Percentiles rank a stretch among this genome's conserved stretches.
Evolutionary conservation across 148 eudicot species (phyloP).

Genomic region (Chenopodium berlandieri): DNA sequence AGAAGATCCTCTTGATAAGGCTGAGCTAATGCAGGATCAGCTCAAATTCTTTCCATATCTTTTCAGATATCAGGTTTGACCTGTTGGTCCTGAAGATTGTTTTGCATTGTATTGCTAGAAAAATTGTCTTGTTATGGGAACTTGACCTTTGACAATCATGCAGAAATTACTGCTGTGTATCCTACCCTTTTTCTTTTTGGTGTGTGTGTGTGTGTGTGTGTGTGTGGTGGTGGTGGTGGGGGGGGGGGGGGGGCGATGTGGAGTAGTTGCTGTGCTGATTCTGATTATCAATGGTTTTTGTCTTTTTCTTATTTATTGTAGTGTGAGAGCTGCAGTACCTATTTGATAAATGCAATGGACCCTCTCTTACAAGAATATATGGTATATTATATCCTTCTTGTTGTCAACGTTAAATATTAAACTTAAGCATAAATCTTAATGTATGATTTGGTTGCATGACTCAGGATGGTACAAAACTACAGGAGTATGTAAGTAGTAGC

Average conservation of each 20-base stretch:
- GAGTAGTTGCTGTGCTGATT: not conserved
- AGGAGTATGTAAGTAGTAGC: too few species aligned
- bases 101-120: constrained; percentile 11
- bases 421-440: not conserved
- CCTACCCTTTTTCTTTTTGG: too few species aligned
- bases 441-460: too few species aligned
- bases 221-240: too few species aligned
- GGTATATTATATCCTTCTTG: constrained; percentile 38
- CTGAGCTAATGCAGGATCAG: constrained; percentile 92
- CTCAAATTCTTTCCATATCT: constrained; percentile 77
- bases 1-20: constrained; percentile 61
- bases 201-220: too few species aligned
- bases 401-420: not conserved
- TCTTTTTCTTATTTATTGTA: constrained; percentile 30
- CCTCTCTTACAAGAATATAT: constrained; percentile 71
- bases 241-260: not conserved
- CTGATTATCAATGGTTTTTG: not conserved
- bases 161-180: too few species aligned
- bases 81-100: not conserved
- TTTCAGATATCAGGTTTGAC: constrained; percentile 80
- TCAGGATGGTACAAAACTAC: too few species aligned
- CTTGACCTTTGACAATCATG: not conserved
- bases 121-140: not conserved
- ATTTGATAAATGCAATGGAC: constrained; percentile 61
- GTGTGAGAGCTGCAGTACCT: constrained; percentile 74